Conservation (phyloP, 2,329 filamentous ascomycete genomes). For the Annulohypoxylon truncatum region DNA sequence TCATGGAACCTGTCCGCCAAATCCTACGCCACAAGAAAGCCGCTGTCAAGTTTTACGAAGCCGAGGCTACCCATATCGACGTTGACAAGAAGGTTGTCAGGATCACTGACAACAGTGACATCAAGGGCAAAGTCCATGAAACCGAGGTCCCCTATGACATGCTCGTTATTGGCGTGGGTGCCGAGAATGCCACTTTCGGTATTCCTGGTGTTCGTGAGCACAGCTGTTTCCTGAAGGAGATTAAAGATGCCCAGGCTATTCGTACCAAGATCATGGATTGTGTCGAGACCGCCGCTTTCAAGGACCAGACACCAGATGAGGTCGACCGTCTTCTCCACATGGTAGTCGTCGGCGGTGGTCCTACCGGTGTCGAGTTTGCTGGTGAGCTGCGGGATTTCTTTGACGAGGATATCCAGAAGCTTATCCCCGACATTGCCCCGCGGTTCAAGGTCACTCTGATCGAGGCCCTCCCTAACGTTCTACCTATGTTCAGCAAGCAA, state of each 20-base stretch:
- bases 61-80: slow-evolving; percentile 95
- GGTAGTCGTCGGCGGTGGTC: slow-evolving; percentile 94
- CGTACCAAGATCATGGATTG: slow-evolving; percentile 99
- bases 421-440: slow-evolving; percentile 93
- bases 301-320: slow-evolving; percentile 90
- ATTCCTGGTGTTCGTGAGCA: slow-evolving; percentile 95
- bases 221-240: slow-evolving; percentile 99
- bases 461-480: slow-evolving; percentile 94
- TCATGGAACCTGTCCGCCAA: slow-evolving; percentile 98
- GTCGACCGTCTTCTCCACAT: slow-evolving; percentile 96
- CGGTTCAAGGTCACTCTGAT: slow-evolving; percentile 98
- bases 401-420: slow-evolving; percentile 97
- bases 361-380: slow-evolving; percentile 97
- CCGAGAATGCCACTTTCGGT: slow-evolving; percentile 98
- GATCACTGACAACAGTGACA: slow-evolving; percentile 91
- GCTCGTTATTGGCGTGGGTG: slow-evolving; percentile 96
- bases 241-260: slow-evolving; percentile 93
- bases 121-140: slow-evolving; percentile 83
- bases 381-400: slow-evolving; percentile 99
- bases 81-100: slow-evolving; percentile 88
- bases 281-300: slow-evolving; percentile 98
- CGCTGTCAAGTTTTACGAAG: slow-evolving; percentile 96
- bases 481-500: slow-evolving; percentile 99
- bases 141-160: slow-evolving; percentile 98
- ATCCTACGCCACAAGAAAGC: slow-evolving; percentile 96